A percentile compares a stretch with the other conserved stretches of the same genome.
Evolutionary conservation across 2,329 filamentous ascomycete species (phyloP).

Genomic region (Xylariaceae sp.): DNA sequence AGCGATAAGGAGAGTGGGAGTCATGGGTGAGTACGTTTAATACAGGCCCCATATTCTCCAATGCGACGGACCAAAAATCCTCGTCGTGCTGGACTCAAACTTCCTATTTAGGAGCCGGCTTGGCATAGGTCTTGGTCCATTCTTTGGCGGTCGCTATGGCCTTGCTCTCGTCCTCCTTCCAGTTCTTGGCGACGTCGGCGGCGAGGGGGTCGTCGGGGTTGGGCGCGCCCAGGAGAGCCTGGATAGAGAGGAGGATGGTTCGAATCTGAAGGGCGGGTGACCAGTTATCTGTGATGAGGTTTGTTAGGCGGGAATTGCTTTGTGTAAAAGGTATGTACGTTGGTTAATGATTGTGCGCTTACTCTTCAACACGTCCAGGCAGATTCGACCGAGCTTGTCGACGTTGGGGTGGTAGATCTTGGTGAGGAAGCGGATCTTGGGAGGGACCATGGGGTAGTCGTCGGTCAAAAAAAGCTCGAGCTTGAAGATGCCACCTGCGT

Average conservation of each 20-base stretch:
- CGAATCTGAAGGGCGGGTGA: conserved; percentile 95
- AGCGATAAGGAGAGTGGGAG: background rate
- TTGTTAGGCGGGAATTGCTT: conserved; percentile 1
- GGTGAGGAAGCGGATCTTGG: conserved; percentile 96
- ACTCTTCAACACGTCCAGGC: conserved; percentile 96
- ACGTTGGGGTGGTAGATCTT: conserved; percentile 99
- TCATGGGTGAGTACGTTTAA: no score
- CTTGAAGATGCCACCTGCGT: conserved; percentile 75
- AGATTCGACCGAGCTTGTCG: conserved; percentile 94
- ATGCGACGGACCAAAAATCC: background rate
- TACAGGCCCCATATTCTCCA: no score
- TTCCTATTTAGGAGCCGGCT: conserved; percentile 38
- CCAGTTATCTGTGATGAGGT: conserved; percentile 73
- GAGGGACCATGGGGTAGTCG: conserved; percentile 98
- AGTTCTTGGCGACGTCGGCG: conserved; percentile 93
- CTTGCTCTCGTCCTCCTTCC: conserved; percentile 92
- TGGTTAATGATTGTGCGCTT: conserved; percentile 28
- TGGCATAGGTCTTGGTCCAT: conserved; percentile 83
- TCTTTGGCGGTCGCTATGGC: conserved; percentile 89
- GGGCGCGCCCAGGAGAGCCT: conserved; percentile 89
- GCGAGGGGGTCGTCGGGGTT: conserved; percentile 98
- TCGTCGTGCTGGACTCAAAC: background rate
- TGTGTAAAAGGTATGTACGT: background rate
- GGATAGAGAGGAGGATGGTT: conserved; percentile 97
- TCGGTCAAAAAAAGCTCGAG: conserved; percentile 96